These are phyloP conservation scores for Populus hybrid DNA, from an alignment of 441 rosid genomes.

Conservation along the genomic window DNA sequence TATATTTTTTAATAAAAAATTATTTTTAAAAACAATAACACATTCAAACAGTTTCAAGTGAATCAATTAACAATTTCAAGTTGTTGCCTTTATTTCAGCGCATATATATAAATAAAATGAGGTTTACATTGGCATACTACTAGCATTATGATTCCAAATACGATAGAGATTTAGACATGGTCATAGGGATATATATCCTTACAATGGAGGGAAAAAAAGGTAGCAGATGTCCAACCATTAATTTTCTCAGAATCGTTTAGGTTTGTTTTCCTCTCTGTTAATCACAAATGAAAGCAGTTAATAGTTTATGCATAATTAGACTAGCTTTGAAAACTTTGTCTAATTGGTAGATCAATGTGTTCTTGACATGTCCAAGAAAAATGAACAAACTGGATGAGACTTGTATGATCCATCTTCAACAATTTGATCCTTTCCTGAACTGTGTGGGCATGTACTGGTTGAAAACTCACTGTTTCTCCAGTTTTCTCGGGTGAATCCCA, in stretches of 20 bases:
- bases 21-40: too few relatives aligned
- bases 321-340: background rate
- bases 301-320: background rate
- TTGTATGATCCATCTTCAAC: background rate
- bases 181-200: background rate
- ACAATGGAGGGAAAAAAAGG: background rate
- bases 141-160: background rate
- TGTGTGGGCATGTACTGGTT: background rate
- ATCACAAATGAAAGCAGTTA: background rate
- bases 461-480: background rate
- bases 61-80: too few relatives aligned
- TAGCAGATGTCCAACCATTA: background rate
- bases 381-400: constrained; percentile 11
- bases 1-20: too few relatives aligned
- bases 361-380: background rate
- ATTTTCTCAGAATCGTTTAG: background rate
- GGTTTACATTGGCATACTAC: too few relatives aligned
- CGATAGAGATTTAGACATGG: background rate
- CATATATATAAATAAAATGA: too few relatives aligned
- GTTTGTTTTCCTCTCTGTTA: background rate
- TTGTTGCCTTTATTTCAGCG: too few relatives aligned
- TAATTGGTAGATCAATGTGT: background rate
- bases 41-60: too few relatives aligned
- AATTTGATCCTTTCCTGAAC: background rate
- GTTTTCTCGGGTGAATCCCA: background rate